These are phyloP conservation scores for Hymenoscyphus salicellus DNA, from an alignment of 2,329 filamentous ascomycete genomes.

Conservation along the genomic window DNA sequence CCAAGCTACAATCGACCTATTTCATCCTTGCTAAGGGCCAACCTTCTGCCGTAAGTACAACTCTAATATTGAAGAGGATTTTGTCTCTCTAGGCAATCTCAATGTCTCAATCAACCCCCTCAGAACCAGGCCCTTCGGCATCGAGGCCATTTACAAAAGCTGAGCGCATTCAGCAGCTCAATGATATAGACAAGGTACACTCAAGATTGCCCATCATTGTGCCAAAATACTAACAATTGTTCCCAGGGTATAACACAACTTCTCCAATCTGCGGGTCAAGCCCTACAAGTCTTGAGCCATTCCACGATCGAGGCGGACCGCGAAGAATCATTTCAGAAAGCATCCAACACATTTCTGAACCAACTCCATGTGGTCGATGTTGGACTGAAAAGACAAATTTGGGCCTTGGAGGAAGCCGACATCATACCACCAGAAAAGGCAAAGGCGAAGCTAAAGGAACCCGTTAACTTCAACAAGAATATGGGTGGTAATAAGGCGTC, in stretches of 20 bases:
- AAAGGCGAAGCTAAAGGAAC: constrained; percentile 25
- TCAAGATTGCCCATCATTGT: neutral
- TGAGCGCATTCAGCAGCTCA: constrained; percentile 77
- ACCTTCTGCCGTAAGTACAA: neutral
- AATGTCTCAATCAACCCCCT: constrained; percentile 14
- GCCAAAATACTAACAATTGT: neutral
- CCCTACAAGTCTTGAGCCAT: constrained; percentile 61
- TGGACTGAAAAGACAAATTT: constrained; percentile 69
- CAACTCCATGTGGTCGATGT: constrained; percentile 74
- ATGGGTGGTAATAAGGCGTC: constrained; percentile 19
- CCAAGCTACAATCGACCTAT: too few species aligned
- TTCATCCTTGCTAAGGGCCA: too few species aligned
- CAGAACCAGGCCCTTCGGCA: constrained; percentile 19
- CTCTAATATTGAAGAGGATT: neutral
- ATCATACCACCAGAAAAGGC: constrained; percentile 54
- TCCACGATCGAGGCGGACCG: constrained; percentile 19
- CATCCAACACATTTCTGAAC: constrained; percentile 66
- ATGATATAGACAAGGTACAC: constrained; percentile 69
- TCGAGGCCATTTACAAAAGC: constrained; percentile 60
- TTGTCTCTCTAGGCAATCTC: neutral
- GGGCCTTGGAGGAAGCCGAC: constrained; percentile 76
- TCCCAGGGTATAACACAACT: constrained; percentile 42
- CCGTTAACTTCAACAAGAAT: constrained; percentile 1
- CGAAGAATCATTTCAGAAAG: constrained; percentile 52
- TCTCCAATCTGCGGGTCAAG: constrained; percentile 57